phyloP scores from a whole-genome alignment of 2,329 filamentous ascomycete genomes.

The Ascomycota sp. region DNA sequence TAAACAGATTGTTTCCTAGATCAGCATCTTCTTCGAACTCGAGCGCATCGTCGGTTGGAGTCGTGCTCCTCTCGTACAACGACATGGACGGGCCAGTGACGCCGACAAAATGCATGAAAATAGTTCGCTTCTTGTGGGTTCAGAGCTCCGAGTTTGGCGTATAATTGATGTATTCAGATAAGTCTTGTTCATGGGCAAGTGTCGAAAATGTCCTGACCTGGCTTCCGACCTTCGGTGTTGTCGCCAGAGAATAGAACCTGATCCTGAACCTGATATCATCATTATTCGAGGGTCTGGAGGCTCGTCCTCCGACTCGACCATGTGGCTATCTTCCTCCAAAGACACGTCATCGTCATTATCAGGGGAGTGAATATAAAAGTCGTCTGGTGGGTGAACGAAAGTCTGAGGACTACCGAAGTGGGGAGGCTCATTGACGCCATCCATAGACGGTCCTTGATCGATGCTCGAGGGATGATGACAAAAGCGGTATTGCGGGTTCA shows the following conservation, averaged over 20 bases:
- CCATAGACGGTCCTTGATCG: neutral
- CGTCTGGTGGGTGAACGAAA: neutral
- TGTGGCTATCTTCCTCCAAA: constrained; percentile 37
- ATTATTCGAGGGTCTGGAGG: constrained; percentile 16
- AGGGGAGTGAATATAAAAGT: neutral
- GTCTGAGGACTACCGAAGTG: no score
- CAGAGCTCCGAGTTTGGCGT: constrained; percentile 51
- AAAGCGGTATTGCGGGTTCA: neutral
- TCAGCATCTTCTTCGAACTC: constrained; percentile 40
- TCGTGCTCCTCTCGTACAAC: constrained; percentile 65
- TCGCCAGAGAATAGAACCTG: constrained; percentile 14
- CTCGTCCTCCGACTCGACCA: constrained; percentile 41
- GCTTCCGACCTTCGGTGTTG: constrained; percentile 14
- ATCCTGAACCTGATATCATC: constrained; percentile 11
- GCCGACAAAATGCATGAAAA: constrained; percentile 84
- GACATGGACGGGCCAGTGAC: constrained; percentile 75
- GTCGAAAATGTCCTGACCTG: constrained; percentile 28
- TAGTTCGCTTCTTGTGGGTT: constrained; percentile 57
- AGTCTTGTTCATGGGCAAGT: constrained; percentile 25
- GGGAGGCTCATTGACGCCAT: neutral
- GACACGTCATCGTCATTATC: constrained; percentile 1
- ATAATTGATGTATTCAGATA: constrained; percentile 47
- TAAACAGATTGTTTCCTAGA: constrained; percentile 45
- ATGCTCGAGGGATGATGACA: neutral
- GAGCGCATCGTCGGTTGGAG: constrained; percentile 39